Conservation (phyloP, 371 early-diverging fungal genomes). For the Furculomyces boomerangus region DNA sequence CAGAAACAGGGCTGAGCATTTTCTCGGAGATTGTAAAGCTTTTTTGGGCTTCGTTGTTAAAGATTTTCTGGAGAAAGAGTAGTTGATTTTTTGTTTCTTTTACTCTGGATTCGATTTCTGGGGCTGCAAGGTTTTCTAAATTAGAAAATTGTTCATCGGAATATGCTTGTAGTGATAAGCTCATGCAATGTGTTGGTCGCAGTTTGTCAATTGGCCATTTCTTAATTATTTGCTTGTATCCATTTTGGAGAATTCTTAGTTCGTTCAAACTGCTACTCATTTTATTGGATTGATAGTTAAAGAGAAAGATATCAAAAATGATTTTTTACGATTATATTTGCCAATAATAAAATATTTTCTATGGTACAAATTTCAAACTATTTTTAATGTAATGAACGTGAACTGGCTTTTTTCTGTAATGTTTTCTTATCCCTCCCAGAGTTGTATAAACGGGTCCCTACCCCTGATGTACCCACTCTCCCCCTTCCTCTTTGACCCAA, state of each 20-base stretch:
- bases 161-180: neutral
- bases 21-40: neutral
- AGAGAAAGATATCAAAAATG: neutral
- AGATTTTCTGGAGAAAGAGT: neutral
- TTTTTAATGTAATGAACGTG: neutral
- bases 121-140: neutral
- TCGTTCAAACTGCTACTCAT: neutral
- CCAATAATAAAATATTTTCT: neutral
- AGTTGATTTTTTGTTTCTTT: neutral
- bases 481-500: neutral
- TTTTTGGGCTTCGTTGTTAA: neutral
- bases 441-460: no score
- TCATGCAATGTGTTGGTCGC: neutral
- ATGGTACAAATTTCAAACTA: neutral
- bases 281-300: neutral
- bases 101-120: neutral
- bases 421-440: neutral
- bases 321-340: neutral
- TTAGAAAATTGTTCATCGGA: neutral
- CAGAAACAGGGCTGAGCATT: neutral
- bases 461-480: neutral
- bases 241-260: neutral
- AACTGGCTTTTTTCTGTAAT: neutral
- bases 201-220: slow-evolving; percentile 1
- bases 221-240: neutral